phyloP scores from a whole-genome alignment of 2,329 filamentous ascomycete species.

The Pyrenochaeta sp. region DNA sequence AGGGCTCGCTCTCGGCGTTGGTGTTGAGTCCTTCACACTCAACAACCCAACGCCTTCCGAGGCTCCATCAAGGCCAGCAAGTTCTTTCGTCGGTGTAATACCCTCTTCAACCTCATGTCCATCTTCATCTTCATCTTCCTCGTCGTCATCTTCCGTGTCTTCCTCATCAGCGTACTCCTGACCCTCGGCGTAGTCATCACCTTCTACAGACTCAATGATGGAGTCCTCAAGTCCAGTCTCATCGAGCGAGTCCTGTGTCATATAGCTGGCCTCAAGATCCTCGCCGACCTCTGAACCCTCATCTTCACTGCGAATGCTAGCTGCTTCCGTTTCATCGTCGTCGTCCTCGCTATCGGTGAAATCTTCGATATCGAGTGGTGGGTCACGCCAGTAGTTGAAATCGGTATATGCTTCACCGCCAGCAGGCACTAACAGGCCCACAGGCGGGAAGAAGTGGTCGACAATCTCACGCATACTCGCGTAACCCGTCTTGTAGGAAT shows the following conservation, averaged over 20 bases:
- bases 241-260: slow-evolving; percentile 62
- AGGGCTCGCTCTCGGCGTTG: slow-evolving; percentile 28
- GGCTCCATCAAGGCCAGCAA: slow-evolving; percentile 6
- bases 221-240: slow-evolving; percentile 57
- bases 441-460: slow-evolving; percentile 96
- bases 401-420: slow-evolving; percentile 96
- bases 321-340: slow-evolving; percentile 55
- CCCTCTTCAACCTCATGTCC: slow-evolving; percentile 30
- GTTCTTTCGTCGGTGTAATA: slow-evolving; percentile 18
- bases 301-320: slow-evolving; percentile 59
- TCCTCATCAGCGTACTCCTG: slow-evolving; percentile 34
- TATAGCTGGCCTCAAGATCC: slow-evolving; percentile 65
- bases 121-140: slow-evolving; percentile 25
- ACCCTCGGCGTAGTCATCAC: slow-evolving; percentile 37
- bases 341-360: slow-evolving; percentile 82
- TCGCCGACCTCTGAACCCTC: slow-evolving; percentile 57
- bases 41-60: slow-evolving; percentile 14
- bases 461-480: slow-evolving; percentile 97
- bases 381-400: slow-evolving; percentile 94
- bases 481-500: slow-evolving; percentile 96
- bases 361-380: slow-evolving; percentile 82
- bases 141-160: slow-evolving; percentile 27
- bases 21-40: slow-evolving; percentile 26
- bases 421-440: slow-evolving; percentile 83
- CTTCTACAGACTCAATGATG: slow-evolving; percentile 60